Base-by-base conservation (phyloP, 1,139 yeast genomes). In the Protomyces inouyei region DNA sequence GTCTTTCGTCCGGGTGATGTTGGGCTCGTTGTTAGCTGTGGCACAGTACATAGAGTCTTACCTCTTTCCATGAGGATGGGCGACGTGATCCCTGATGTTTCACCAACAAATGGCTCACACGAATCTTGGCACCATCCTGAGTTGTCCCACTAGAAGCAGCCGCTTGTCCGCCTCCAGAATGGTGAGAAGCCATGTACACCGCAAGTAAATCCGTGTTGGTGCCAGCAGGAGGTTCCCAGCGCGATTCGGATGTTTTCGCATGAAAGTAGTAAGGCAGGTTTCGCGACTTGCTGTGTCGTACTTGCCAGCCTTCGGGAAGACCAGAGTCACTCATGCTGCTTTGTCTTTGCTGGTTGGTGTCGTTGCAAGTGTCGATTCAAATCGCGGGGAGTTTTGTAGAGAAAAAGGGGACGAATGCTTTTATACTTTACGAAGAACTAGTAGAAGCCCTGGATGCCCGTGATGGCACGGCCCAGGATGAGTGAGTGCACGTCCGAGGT, bases 191-290 rank as follows among this genome's bases (percentile, higher is more conserved):
- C 69, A 87, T 76, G 76, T 88, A 89, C 16, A 77, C 78, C 60
- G 82, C 80, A 66, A 93, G 79, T 69, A 80, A 79, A 1, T 76
- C 84, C 21, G 82, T 75, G 71, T 93, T 89, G 2, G 96, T 85
- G 8, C 93, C 97, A 64, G 79, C 83, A 6, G 98, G 98, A 2
- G 96, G 87, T 67, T 87, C 95, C 98, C 98, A 93, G 46, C 85
- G 81, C 0, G 97, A 87, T 72, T 86, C 86, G 21, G 59, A 38
- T 1, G 68, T 61, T 36, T 55, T 53, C 9, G 65, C 57, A 43
- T 66, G 61, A 57, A 56, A 66, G 76, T 80, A 93, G 77, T 93
- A 93, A 67, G 93, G 97, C 70, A 89, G 82, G 72, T 88, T 84
- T 72, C 90, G 91, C 12, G 95, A 86, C 68, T 85, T 84, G 46